Evolutionary conservation across 2,329 filamentous ascomycete species (phyloP).

Genomic region (Arachnomyces sp.): DNA sequence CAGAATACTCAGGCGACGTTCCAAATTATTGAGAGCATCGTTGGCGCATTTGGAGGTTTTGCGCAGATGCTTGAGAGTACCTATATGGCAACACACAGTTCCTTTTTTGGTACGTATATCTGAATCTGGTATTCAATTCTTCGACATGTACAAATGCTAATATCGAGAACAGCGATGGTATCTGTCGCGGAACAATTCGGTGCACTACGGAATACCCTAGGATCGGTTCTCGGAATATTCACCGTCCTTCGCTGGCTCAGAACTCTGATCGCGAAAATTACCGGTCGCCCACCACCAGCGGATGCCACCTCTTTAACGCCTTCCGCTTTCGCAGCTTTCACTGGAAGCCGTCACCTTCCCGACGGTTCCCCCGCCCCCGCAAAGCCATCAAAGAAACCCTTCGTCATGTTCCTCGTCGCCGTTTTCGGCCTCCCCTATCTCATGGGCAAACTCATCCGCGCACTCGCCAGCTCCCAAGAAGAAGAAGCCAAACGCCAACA

Average conservation of each 20-base stretch:
- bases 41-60: constrained; percentile 93
- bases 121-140: constrained; percentile 6
- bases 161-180: constrained; percentile 66
- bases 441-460: constrained; percentile 90
- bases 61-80: constrained; percentile 99
- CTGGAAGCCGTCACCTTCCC: constrained; percentile 52
- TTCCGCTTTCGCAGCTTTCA: constrained; percentile 81
- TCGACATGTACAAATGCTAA: constrained; percentile 9
- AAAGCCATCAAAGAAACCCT: constrained; percentile 83
- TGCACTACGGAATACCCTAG: constrained; percentile 84
- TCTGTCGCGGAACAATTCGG: constrained; percentile 96
- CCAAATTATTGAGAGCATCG: constrained; percentile 95
- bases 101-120: constrained; percentile 74
- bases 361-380: constrained; percentile 59
- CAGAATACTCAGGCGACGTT: constrained; percentile 95
- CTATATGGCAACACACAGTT: constrained; percentile 98
- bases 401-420: constrained; percentile 89
- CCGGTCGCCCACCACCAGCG: constrained; percentile 79
- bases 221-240: constrained; percentile 90
- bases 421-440: constrained; percentile 93
- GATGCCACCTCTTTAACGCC: constrained; percentile 82
- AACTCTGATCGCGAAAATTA: constrained; percentile 83
- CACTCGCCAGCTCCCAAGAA: constrained; percentile 74
- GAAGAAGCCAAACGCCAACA: constrained; percentile 54
- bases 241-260: constrained; percentile 91